Conservation (phyloP, 1,284 basidiomycete species). For the Coniophora puteana region DNA sequence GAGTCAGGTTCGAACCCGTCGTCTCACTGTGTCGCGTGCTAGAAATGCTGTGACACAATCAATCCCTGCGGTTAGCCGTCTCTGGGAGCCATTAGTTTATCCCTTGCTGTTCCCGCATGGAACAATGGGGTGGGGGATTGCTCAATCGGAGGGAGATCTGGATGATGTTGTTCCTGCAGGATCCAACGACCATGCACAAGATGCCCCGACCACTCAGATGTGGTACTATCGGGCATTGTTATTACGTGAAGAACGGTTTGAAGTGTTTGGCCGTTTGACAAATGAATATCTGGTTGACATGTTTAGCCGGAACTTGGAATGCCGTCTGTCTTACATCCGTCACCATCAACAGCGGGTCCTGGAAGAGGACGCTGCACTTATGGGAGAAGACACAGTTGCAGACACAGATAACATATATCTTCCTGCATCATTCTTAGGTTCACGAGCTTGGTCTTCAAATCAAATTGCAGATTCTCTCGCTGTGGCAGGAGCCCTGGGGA, state of each 20-base stretch:
- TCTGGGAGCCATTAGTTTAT: constrained; percentile 33
- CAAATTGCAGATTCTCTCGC: constrained; percentile 33
- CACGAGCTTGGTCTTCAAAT: constrained; percentile 27
- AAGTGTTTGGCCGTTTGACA: constrained; percentile 27
- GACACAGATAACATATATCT: constrained; percentile 25
- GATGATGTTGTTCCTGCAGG: neutral
- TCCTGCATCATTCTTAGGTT: constrained; percentile 32
- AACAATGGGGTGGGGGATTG: constrained; percentile 30
- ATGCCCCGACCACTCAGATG: constrained; percentile 18
- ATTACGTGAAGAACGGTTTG: constrained; percentile 23
- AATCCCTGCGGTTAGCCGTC: constrained; percentile 23
- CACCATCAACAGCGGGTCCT: constrained; percentile 22
- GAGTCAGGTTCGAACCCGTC: constrained; percentile 13
- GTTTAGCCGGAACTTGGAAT: constrained; percentile 29
- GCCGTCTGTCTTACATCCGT: constrained; percentile 27
- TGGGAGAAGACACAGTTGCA: constrained; percentile 13
- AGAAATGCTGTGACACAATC: constrained; percentile 9
- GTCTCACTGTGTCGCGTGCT: constrained; percentile 10
- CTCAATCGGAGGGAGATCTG: neutral
- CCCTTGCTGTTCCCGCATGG: constrained; percentile 32
- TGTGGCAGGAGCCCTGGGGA: constrained; percentile 25
- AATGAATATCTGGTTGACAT: constrained; percentile 36
- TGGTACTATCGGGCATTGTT: constrained; percentile 24
- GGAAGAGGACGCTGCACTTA: constrained; percentile 19
- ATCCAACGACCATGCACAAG: neutral